Evolutionary conservation across 352 stramenopile species (phyloP), one percentile per base, ranked within the genome.

Genomic region (Halophytophthora batemanensis): DNA sequence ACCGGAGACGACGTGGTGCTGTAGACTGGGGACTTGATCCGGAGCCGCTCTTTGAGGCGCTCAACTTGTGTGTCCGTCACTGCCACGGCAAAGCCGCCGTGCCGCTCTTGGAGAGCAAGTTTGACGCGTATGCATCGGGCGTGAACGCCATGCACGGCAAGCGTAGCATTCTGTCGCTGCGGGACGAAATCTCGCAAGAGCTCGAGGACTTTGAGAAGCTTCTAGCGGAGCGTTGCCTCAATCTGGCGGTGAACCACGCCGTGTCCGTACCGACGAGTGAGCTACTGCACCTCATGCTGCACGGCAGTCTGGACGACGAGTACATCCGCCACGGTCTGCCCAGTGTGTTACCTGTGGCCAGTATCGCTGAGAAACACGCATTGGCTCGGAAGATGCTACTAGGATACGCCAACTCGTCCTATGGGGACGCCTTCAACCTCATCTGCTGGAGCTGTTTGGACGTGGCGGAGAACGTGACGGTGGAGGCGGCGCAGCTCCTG

Each of bases 381-480:
- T 56, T 92, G 13, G 70, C 69, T 0, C 51, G 59, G 1, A 83
- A 77, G 42, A 72, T 90, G 54, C 53, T 87, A 0, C 40, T 45
- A 3, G 70, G 63, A 13, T 90, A 83, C 45, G 77, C 75, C 11
- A 75, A 83, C 28, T 45, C 58, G 0, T 48, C 58, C 14, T 86
- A 87, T 29, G 82, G 77, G 1, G 68, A 87, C 13, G 72, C 73
- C 3, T 66, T 86, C 48, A 85, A 77, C 49, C 25, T 60, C n/a
- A 78, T 89, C 29, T 87, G 75, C 64, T 81, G 66, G 72, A 90
- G 79, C 39, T 89, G 77, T 47, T 60, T 90, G 40, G 79, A 92
- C 47, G 65, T 69, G 15, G 61, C 73, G 2, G 82, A 88, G 47
- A 77, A 73, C 46, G 73, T 87, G 34, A 86, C 74, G 0, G 71